These are phyloP conservation scores for Lachancea mirantina DNA, from an alignment of 805 yeast species.

Conservation along the genomic window DNA sequence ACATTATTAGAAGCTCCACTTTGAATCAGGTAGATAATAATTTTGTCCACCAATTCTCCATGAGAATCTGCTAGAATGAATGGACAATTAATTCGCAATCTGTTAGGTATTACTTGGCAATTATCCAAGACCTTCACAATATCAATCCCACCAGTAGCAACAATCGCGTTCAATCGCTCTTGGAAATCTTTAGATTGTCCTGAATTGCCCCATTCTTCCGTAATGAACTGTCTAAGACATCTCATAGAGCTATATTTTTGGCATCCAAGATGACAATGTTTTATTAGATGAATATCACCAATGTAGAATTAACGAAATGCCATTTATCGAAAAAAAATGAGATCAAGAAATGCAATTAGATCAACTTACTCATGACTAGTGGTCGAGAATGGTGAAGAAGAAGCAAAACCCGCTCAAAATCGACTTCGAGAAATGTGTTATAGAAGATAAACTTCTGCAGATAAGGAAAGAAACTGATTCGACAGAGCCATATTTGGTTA, in stretches of 20 bases:
- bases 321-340: not conserved
- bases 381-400: constrained; percentile 33
- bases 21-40: constrained; percentile 31
- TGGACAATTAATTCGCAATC: no score
- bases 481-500: constrained; percentile 20
- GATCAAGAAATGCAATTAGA: not conserved
- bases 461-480: constrained; percentile 26
- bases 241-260: no score
- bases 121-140: no score
- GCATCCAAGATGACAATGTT: no score
- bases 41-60: constrained; percentile 35
- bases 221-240: no score
- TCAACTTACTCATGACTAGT: not conserved
- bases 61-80: constrained; percentile 11
- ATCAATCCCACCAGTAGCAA: no score
- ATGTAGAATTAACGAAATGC: no score
- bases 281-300: no score
- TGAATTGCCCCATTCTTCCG: no score
- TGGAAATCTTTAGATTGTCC: no score
- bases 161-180: no score
- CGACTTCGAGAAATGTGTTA: constrained; percentile 39
- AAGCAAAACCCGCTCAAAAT: constrained; percentile 31
- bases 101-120: no score
- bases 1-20: constrained; percentile 31
- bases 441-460: constrained; percentile 42